phyloP scores from a whole-genome alignment of 352 stramenopile species.

The Globisporangium abappressorium region DNA sequence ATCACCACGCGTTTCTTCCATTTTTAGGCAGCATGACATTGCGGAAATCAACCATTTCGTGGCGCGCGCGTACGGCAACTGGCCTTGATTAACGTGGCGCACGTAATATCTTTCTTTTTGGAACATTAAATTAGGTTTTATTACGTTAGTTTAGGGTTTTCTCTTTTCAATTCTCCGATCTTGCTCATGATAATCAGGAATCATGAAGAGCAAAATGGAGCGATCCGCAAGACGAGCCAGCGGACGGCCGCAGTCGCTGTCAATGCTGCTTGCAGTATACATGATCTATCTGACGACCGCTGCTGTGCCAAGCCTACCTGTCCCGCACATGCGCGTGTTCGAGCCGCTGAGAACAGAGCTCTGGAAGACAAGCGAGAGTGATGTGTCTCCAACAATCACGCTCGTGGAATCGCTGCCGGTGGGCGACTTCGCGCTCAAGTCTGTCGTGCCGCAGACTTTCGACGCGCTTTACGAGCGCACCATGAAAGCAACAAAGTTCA shows the following conservation, averaged over 20 bases:
- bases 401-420: constrained; percentile 72
- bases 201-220: background rate
- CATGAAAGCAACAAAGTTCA: constrained; percentile 32
- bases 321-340: constrained; percentile 6
- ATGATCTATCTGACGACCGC: background rate
- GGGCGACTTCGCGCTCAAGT: constrained; percentile 50
- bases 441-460: constrained; percentile 38
- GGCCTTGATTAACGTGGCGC: background rate
- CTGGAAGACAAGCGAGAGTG: background rate
- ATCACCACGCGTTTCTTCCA: background rate
- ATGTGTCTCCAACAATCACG: constrained; percentile 23
- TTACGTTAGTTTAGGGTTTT: background rate
- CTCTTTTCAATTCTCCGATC: background rate
- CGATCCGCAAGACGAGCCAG: background rate
- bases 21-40: background rate
- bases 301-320: background rate
- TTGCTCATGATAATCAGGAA: background rate
- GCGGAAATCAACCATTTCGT: background rate
- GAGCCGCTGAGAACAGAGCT: constrained; percentile 3
- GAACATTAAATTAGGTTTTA: no score
- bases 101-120: background rate
- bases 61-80: background rate
- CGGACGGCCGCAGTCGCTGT: no score
- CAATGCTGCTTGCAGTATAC: background rate
- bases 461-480: constrained; percentile 46